phyloP scores from a whole-genome alignment of 2,329 filamentous ascomycete genomes.

The Cladophialophora chaetospira region DNA sequence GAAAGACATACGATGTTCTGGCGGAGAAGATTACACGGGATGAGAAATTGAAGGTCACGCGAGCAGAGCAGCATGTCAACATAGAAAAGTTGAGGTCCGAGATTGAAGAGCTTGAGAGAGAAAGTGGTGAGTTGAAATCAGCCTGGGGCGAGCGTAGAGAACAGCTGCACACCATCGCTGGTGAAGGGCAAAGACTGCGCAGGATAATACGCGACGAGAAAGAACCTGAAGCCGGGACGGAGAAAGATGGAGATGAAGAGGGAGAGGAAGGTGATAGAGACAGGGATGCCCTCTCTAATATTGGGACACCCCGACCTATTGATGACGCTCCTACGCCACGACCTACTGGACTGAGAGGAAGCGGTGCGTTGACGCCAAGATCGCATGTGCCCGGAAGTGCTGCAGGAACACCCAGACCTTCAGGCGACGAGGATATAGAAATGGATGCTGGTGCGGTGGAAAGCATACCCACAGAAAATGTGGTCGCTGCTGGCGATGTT shows the following conservation, averaged over 20 bases:
- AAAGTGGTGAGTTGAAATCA: conserved; percentile 76
- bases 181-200: conserved; percentile 84
- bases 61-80: conserved; percentile 79
- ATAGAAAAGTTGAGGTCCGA: conserved; percentile 83
- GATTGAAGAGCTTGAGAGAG: conserved; percentile 81
- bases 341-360: conserved; percentile 23
- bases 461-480: conserved; percentile 24
- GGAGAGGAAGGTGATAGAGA: conserved; percentile 54
- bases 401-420: conserved; percentile 37
- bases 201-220: conserved; percentile 91
- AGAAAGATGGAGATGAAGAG: conserved; percentile 64
- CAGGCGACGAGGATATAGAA: conserved; percentile 66
- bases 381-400: conserved; percentile 37
- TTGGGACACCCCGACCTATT: conserved; percentile 53
- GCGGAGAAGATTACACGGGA: conserved; percentile 85
- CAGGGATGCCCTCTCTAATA: conserved; percentile 45
- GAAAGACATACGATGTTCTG: conserved; percentile 84
- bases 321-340: conserved; percentile 49
- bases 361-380: conserved; percentile 37
- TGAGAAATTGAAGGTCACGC: conserved; percentile 68
- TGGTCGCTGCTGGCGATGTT: conserved; percentile 35
- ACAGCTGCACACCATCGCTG: conserved; percentile 85
- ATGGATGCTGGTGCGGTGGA: conserved; percentile 52
- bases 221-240: conserved; percentile 63
- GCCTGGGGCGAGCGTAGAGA: conserved; percentile 84